phyloP scores from a whole-genome alignment of 2,329 filamentous ascomycete species.

The Ascochyta viciae-villosae region DNA sequence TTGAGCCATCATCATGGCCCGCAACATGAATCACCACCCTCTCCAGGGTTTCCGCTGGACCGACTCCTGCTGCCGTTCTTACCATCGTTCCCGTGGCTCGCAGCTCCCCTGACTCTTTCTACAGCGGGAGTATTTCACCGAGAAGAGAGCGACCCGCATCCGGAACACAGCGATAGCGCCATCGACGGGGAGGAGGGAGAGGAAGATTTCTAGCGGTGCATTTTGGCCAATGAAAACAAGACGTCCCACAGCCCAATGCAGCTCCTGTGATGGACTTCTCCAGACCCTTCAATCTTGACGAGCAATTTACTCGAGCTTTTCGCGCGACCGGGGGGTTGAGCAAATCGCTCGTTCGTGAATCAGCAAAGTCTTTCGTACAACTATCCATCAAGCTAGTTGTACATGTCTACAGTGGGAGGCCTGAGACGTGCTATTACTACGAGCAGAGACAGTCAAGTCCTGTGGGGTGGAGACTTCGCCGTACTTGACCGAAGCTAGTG shows the following conservation, averaged over 20 bases:
- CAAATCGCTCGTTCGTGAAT: not conserved
- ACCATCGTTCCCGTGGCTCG: not conserved
- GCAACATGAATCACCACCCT: not conserved
- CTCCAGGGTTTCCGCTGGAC: not conserved
- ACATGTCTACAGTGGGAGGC: not conserved
- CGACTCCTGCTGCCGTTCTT: not conserved
- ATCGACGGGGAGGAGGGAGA: not conserved
- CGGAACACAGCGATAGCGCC: not conserved
- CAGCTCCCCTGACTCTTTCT: not conserved
- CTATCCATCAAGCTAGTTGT: not conserved
- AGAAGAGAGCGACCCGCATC: not conserved
- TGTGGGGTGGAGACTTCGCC: constrained; percentile 1
- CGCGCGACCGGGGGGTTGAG: not conserved
- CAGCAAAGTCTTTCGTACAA: not conserved
- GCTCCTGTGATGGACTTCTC: constrained; percentile 2
- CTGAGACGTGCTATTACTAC: not conserved
- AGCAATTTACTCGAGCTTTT: constrained; percentile 5
- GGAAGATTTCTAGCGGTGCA: constrained; percentile 15
- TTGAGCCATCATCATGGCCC: not conserved
- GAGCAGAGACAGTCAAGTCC: not conserved
- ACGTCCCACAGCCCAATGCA: constrained; percentile 2
- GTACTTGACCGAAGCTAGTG: constrained; percentile 1
- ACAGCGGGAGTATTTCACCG: not conserved
- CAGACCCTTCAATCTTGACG: constrained; percentile 11
- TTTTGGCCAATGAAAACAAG: not conserved